Percentiles rank a stretch among this genome's conserved stretches.
Conservation (phyloP, 805 yeast genomes). For the Candida maris region DNA sequence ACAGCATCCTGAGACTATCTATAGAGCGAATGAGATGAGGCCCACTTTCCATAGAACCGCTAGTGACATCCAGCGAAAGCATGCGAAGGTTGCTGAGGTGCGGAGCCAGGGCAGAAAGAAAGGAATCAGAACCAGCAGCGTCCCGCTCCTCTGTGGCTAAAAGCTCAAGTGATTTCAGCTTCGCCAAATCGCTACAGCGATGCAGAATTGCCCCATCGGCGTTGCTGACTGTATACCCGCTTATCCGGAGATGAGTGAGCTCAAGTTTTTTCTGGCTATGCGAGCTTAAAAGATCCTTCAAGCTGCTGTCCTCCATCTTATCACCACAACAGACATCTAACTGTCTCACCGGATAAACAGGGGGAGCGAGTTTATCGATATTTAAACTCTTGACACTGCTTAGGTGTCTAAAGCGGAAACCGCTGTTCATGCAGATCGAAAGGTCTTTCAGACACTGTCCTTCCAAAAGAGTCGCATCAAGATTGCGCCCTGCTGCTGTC, state of each 20-base stretch:
- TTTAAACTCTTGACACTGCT: constrained; percentile 10
- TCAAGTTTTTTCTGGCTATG: constrained; percentile 6
- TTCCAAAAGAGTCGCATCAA: constrained; percentile 1
- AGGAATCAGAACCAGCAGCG: constrained; percentile 3
- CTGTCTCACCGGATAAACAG: constrained; percentile 12
- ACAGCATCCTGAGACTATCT: constrained; percentile 12
- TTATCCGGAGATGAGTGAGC: constrained; percentile 15
- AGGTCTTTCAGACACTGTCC: constrained; percentile 7
- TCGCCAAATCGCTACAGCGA: constrained; percentile 12
- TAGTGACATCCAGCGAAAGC: constrained; percentile 20
- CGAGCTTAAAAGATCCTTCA: constrained; percentile 13
- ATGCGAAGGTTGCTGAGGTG: constrained; percentile 11
- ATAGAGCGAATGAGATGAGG: constrained; percentile 14
- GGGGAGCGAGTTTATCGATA: constrained; percentile 8
- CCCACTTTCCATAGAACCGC: constrained; percentile 14
- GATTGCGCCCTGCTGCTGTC: constrained; percentile 14
- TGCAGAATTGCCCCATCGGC: constrained; percentile 13
- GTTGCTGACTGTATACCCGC: constrained; percentile 13
- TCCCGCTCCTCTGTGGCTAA: constrained; percentile 8
- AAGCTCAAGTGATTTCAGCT: constrained; percentile 16
- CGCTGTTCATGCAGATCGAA: constrained; percentile 3
- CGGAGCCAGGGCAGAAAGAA: constrained; percentile 12
- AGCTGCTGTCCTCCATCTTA: constrained; percentile 10
- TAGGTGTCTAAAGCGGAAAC: constrained; percentile 6
- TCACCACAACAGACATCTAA: background rate